Percentiles rank a stretch among this genome's conserved stretches.
phyloP scores from a whole-genome alignment of 805 yeast species.

The Alloascoidea africana region DNA sequence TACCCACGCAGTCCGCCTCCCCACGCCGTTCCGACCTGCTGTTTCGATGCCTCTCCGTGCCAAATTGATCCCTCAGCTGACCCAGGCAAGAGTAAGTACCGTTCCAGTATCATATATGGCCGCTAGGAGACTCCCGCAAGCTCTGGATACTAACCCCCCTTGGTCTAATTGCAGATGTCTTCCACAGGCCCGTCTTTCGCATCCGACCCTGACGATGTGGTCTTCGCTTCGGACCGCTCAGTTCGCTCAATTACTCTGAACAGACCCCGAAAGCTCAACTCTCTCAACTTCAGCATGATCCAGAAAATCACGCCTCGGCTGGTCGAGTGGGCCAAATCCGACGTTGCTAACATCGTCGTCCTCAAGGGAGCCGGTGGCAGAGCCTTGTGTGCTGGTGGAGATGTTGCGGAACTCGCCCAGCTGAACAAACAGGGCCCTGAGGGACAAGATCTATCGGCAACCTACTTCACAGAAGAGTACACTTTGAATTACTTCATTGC shows the following conservation, averaged over 20 bases:
- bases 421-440: slow-evolving; percentile 20
- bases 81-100: too few species aligned
- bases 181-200: too few species aligned
- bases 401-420: slow-evolving; percentile 64
- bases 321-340: slow-evolving; percentile 60
- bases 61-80: too few species aligned
- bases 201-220: too few species aligned
- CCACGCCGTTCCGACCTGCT: too few species aligned
- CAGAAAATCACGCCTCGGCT: slow-evolving; percentile 55
- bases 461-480: slow-evolving; percentile 71
- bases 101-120: too few species aligned
- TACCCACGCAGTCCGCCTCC: too few species aligned
- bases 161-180: too few species aligned
- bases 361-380: slow-evolving; percentile 45
- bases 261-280: slow-evolving; percentile 73
- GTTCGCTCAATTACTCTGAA: slow-evolving; percentile 66
- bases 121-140: too few species aligned
- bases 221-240: slow-evolving; percentile 43
- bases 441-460: slow-evolving; percentile 27
- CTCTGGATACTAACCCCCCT: too few species aligned
- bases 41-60: too few species aligned
- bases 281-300: slow-evolving; percentile 68
- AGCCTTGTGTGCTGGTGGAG: slow-evolving; percentile 94
- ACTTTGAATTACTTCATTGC: slow-evolving; percentile 65
- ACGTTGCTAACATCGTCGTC: slow-evolving; percentile 46